Percentiles rank a stretch among this genome's conserved stretches.
These are phyloP conservation scores for Wickerhamomyces hampshirensis DNA, from an alignment of 805 yeast genomes.

Conservation along the genomic window DNA sequence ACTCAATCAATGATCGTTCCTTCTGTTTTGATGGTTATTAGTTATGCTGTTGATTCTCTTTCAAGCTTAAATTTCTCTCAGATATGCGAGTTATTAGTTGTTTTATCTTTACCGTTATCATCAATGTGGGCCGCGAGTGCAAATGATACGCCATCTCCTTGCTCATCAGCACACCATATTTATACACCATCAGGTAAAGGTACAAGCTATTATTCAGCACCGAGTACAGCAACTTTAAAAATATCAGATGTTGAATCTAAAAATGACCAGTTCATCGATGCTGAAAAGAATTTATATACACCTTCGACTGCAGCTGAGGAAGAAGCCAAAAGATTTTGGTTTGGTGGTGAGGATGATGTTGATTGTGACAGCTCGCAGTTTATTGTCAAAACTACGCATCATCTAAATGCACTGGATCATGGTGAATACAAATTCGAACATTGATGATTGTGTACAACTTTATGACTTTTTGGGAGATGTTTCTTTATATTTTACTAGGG, in stretches of 20 bases:
- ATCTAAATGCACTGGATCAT: conserved; percentile 14
- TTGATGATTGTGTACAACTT: too few relatives aligned
- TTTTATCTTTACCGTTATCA: conserved; percentile 73
- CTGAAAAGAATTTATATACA: conserved; percentile 23
- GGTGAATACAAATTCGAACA: too few relatives aligned
- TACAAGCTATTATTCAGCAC: conserved; percentile 15
- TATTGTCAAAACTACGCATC: conserved; percentile 21
- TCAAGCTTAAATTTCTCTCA: conserved; percentile 40
- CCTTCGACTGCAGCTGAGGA: conserved; percentile 32
- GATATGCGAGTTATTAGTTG: conserved; percentile 56
- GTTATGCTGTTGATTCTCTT: conserved; percentile 35
- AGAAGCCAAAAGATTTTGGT: conserved; percentile 32
- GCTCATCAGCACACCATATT: conserved; percentile 25
- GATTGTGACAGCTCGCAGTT: conserved; percentile 14
- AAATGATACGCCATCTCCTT: conserved; percentile 42
- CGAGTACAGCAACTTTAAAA: conserved; percentile 10
- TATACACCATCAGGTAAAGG: conserved; percentile 15
- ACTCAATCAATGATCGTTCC: conserved; percentile 81
- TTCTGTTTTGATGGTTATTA: conserved; percentile 56
- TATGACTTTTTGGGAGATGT: too few relatives aligned
- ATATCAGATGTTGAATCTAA: conserved; percentile 4
- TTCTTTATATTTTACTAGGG: too few relatives aligned
- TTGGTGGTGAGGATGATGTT: conserved; percentile 16
- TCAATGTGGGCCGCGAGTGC: conserved; percentile 85
- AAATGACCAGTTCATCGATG: conserved; percentile 2